Conservation (phyloP, 371 early-diverging fungal species). For the Mucor velutinosus region DNA sequence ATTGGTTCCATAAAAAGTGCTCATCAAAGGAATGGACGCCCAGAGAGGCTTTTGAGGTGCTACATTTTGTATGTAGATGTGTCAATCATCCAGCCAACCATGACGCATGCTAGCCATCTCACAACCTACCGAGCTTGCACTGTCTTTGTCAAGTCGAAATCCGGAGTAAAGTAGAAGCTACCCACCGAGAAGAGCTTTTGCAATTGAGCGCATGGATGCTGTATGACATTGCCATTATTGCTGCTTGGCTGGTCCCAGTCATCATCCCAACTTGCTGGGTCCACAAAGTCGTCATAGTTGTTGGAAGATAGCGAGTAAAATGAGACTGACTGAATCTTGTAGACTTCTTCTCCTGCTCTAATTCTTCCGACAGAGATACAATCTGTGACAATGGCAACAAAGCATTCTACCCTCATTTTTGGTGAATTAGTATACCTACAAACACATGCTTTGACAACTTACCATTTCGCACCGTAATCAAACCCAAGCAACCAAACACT, state of each 20-base stretch:
- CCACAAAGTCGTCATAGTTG: constrained; percentile 54
- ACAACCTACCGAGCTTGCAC: constrained; percentile 60
- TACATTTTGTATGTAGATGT: constrained; percentile 6
- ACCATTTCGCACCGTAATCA: constrained; percentile 69
- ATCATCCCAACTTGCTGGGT: constrained; percentile 36
- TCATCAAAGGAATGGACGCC: constrained; percentile 60
- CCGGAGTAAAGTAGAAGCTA: constrained; percentile 77
- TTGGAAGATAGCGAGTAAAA: constrained; percentile 67
- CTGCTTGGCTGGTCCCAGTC: constrained; percentile 34
- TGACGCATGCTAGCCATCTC: neutral
- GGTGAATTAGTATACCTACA: neutral
- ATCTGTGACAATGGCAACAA: constrained; percentile 74
- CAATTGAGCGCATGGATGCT: constrained; percentile 65
- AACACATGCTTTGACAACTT: neutral
- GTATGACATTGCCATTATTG: constrained; percentile 25
- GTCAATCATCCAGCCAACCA: neutral
- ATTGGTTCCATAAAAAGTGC: constrained; percentile 90
- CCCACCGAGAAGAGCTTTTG: constrained; percentile 71
- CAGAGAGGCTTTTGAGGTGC: constrained; percentile 48
- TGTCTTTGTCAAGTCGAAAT: constrained; percentile 74
- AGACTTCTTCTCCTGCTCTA: constrained; percentile 62
- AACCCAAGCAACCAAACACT: constrained; percentile 73
- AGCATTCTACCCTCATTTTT: constrained; percentile 54
- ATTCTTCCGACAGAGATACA: constrained; percentile 61
- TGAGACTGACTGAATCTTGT: constrained; percentile 59